Conservation (phyloP, 2,329 filamentous ascomycete species). For the Stachybotrys elegans region DNA sequence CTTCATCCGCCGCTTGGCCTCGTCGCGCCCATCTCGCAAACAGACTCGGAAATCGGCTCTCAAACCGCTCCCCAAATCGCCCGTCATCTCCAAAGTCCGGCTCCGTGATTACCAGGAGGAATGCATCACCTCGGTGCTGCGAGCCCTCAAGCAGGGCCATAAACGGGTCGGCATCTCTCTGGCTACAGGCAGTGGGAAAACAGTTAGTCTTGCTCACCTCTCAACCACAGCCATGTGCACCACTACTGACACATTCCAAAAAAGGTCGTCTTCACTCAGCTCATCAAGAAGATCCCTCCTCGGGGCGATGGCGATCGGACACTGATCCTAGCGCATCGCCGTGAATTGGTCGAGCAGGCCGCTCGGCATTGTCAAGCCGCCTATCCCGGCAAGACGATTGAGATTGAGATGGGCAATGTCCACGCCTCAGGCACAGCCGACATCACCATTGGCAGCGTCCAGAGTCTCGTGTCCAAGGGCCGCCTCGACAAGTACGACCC, state of each 20-base stretch:
- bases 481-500: slow-evolving; percentile 83
- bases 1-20: too few species aligned
- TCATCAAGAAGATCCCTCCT: slow-evolving; percentile 71
- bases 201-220: slow-evolving; percentile 43
- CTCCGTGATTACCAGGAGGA: slow-evolving; percentile 87
- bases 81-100: slow-evolving; percentile 36
- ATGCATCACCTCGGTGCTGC: slow-evolving; percentile 77
- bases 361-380: slow-evolving; percentile 74
- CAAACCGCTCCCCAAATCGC: too few species aligned
- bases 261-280: slow-evolving; percentile 90
- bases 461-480: slow-evolving; percentile 72
- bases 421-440: slow-evolving; percentile 78
- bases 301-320: slow-evolving; percentile 59
- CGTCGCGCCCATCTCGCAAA: too few species aligned
- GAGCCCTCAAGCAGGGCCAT: slow-evolving; percentile 63
- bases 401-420: slow-evolving; percentile 83
- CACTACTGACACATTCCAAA: too few species aligned
- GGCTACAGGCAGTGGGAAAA: slow-evolving; percentile 86
- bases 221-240: too few species aligned
- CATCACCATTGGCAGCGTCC: slow-evolving; percentile 88
- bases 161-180: slow-evolving; percentile 79
- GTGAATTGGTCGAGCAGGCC: slow-evolving; percentile 92
- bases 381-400: slow-evolving; percentile 76
- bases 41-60: too few species aligned
- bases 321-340: slow-evolving; percentile 84